Conservation (phyloP, 179 eudicot genomes). For the Silene vulgaris region DNA sequence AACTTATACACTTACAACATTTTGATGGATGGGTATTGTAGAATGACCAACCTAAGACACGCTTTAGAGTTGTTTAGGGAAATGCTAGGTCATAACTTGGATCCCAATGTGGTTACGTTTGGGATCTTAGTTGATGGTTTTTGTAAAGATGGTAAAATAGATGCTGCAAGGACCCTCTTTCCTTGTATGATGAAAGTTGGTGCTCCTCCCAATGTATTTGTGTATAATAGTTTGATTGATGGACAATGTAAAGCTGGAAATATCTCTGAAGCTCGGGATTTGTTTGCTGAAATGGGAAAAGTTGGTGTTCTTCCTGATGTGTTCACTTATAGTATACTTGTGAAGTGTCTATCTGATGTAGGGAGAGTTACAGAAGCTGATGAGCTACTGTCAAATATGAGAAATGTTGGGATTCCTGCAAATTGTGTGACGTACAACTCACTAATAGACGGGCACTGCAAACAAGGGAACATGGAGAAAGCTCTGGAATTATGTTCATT, state of each 20-base stretch:
- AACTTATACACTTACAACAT: conserved; percentile 58
- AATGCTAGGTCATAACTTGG: conserved; percentile 39
- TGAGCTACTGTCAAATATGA: conserved; percentile 47
- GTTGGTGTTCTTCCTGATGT: conserved; percentile 43
- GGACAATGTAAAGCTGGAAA: conserved; percentile 46
- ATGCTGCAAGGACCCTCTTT: conserved; percentile 46
- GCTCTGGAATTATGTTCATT: conserved; percentile 60
- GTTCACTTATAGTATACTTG: conserved; percentile 50
- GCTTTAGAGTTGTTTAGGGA: conserved; percentile 45
- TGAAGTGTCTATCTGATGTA: conserved; percentile 54
- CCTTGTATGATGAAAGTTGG: conserved; percentile 56
- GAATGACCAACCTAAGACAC: conserved; percentile 32
- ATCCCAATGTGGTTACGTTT: conserved; percentile 62
- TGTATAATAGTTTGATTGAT: conserved; percentile 69
- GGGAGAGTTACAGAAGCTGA: conserved; percentile 63
- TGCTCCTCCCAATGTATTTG: conserved; percentile 47
- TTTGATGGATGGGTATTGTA: conserved; percentile 69
- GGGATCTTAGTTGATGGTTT: conserved; percentile 50
- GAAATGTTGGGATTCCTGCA: conserved; percentile 35
- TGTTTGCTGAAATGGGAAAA: conserved; percentile 47
- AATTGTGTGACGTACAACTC: conserved; percentile 67
- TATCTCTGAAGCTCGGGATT: conserved; percentile 40
- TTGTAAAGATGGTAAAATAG: conserved; percentile 47
- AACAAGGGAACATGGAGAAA: conserved; percentile 53
- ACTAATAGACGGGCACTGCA: conserved; percentile 56